Conservation (phyloP, 1,284 basidiomycete species). For the Butyriboletus appendiculatus region DNA sequence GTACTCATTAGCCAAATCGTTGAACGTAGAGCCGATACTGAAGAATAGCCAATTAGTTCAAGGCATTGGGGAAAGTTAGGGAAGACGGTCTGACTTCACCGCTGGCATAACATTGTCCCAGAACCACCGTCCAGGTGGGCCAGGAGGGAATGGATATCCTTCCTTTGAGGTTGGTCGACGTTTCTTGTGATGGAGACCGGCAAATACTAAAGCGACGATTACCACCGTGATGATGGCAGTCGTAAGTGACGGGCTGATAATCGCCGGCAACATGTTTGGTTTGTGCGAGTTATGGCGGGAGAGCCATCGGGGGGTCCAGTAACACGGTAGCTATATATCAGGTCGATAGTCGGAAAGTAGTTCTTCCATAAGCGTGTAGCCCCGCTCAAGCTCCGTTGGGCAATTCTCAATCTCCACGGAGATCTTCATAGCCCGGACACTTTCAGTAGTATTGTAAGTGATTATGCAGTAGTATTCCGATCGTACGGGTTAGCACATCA, state of each 20-base stretch:
- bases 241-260: background rate
- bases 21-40: slow-evolving; percentile 23
- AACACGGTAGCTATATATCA: too few relatives aligned
- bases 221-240: background rate
- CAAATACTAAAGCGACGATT: background rate
- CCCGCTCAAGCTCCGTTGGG: too few relatives aligned
- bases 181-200: background rate
- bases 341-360: too few relatives aligned
- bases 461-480: too few relatives aligned
- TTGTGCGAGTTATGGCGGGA: background rate
- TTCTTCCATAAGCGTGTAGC: too few relatives aligned
- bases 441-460: too few relatives aligned
- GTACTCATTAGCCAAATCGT: slow-evolving; percentile 34
- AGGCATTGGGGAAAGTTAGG: background rate
- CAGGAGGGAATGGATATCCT: slow-evolving; percentile 26
- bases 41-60: background rate
- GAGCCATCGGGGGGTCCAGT: too few relatives aligned
- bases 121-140: slow-evolving; percentile 23
- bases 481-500: too few relatives aligned
- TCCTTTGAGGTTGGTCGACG: slow-evolving; percentile 7
- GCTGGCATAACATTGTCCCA: slow-evolving; percentile 22
- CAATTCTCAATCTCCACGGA: too few relatives aligned
- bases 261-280: background rate
- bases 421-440: too few relatives aligned
- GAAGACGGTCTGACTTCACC: slow-evolving; percentile 15